Conservation (phyloP, 768 basidiomycete species). For the Botryobasidium botryosum region DNA sequence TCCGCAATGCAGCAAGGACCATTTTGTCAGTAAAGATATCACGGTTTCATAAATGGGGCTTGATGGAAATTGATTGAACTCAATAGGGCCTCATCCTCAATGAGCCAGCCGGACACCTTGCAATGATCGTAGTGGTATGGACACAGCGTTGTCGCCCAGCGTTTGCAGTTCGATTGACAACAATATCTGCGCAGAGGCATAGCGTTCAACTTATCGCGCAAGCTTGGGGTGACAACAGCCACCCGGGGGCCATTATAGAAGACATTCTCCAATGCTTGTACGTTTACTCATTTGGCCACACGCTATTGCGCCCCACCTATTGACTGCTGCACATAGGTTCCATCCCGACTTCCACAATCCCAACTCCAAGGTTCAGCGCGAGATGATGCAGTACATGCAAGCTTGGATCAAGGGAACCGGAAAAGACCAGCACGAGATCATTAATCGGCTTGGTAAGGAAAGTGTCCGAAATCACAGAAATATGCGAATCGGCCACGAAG, state of each 20-base stretch:
- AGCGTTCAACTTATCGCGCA: slow-evolving; percentile 33
- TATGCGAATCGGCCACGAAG: slow-evolving; percentile 29
- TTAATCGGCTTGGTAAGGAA: slow-evolving; percentile 44
- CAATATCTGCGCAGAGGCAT: no score
- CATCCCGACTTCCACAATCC: slow-evolving; percentile 67
- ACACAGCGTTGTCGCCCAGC: no score
- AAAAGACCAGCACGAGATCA: slow-evolving; percentile 28
- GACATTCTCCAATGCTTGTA: slow-evolving; percentile 53
- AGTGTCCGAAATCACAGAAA: slow-evolving; percentile 59
- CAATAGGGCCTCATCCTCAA: slow-evolving; percentile 39
- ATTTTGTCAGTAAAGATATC: no score
- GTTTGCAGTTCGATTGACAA: no score
- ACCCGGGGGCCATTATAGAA: slow-evolving; percentile 39
- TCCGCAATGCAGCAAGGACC: slow-evolving; percentile 5
- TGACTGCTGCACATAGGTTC: slow-evolving; percentile 31
- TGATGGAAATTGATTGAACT: no score
- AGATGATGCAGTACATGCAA: slow-evolving; percentile 56
- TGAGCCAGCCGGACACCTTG: slow-evolving; percentile 59
- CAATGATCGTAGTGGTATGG: slow-evolving; percentile 47
- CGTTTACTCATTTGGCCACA: slow-evolving; percentile 14
- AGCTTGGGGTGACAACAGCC: no score
- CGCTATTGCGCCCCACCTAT: neutral
- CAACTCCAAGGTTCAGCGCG: slow-evolving; percentile 46
- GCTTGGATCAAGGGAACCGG: slow-evolving; percentile 42
- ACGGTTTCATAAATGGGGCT: no score